Conservation (phyloP, 1,284 basidiomycete genomes). For the Fomitopsis betulina region DNA sequence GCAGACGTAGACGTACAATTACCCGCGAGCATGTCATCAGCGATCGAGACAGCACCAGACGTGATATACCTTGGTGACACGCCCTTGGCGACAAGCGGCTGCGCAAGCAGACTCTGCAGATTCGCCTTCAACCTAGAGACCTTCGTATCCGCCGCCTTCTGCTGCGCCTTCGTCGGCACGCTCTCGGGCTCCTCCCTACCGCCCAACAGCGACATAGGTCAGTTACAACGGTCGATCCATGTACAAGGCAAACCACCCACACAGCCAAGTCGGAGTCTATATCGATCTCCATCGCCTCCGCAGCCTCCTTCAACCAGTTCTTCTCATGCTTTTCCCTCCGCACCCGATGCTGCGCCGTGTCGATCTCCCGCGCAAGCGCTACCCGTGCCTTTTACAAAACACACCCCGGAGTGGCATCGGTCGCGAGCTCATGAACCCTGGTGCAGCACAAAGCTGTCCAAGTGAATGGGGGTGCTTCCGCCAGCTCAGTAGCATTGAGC, state of each 20-base stretch:
- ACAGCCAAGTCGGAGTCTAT: slow-evolving; percentile 72
- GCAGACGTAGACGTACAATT: slow-evolving; percentile 47
- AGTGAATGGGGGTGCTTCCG: no score
- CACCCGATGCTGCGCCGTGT: slow-evolving; percentile 21
- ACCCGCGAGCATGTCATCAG: slow-evolving; percentile 75
- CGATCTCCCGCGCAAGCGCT: no score
- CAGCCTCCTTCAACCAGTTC: slow-evolving; percentile 90
- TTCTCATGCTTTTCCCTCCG: slow-evolving; percentile 89
- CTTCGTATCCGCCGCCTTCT: slow-evolving; percentile 47
- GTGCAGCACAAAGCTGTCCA: no score
- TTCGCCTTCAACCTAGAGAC: slow-evolving; percentile 65
- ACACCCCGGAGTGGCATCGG: no score
- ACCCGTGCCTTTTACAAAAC: no score
- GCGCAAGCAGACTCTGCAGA: slow-evolving; percentile 67
- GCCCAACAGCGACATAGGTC: not conserved
- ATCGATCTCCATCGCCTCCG: slow-evolving; percentile 92
- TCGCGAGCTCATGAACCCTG: no score
- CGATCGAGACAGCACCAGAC: slow-evolving; percentile 73
- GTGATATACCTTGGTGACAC: slow-evolving; percentile 88
- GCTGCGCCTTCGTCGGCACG: slow-evolving; percentile 41
- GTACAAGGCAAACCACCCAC: slow-evolving; percentile 11
- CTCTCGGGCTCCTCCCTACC: slow-evolving; percentile 31
- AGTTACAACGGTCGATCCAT: not conserved
- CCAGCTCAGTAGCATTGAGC: no score
- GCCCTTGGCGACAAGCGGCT: slow-evolving; percentile 81